phyloP scores from a whole-genome alignment of 768 basidiomycete genomes.

The Gloeophyllum trabeum region DNA sequence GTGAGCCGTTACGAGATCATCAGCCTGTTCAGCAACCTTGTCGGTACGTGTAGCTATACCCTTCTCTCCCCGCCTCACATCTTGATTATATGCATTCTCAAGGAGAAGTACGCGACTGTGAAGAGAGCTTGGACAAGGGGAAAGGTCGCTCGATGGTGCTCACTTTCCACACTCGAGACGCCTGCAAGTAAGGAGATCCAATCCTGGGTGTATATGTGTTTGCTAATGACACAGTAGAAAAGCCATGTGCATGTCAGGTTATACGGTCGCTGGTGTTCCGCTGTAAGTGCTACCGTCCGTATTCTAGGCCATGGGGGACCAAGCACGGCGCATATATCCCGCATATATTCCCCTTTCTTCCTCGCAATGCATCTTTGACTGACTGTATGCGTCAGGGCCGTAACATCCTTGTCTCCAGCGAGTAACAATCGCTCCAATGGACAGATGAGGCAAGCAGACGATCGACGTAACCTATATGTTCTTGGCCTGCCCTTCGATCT shows the following conservation, averaged over 20 bases:
- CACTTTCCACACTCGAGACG: slow-evolving; percentile 39
- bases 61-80: not conserved
- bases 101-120: slow-evolving; percentile 36
- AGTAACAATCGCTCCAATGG: slow-evolving; percentile 7
- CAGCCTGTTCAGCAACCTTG: slow-evolving; percentile 43
- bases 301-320: too few relatives aligned
- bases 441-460: slow-evolving; percentile 24
- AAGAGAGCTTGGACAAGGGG: slow-evolving; percentile 8
- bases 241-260: slow-evolving; percentile 57
- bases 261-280: slow-evolving; percentile 38
- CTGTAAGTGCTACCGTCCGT: slow-evolving; percentile 48
- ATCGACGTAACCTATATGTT: slow-evolving; percentile 73
- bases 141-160: slow-evolving; percentile 34
- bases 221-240: slow-evolving; percentile 29
- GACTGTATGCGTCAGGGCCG: too few relatives aligned
- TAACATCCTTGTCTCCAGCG: slow-evolving; percentile 9
- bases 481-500: slow-evolving; percentile 76
- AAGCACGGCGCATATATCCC: too few relatives aligned
- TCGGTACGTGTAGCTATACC: slow-evolving; percentile 27
- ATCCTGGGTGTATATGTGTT: slow-evolving; percentile 3
- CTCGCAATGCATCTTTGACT: not conserved
- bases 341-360: not conserved
- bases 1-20: slow-evolving; percentile 35
- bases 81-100: slow-evolving; percentile 13
- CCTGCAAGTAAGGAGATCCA: slow-evolving; percentile 32